Evolutionary conservation across 148 eudicot species (phyloP), one percentile per base, ranked within the genome.

Genomic region (Cornus kousa): DNA sequence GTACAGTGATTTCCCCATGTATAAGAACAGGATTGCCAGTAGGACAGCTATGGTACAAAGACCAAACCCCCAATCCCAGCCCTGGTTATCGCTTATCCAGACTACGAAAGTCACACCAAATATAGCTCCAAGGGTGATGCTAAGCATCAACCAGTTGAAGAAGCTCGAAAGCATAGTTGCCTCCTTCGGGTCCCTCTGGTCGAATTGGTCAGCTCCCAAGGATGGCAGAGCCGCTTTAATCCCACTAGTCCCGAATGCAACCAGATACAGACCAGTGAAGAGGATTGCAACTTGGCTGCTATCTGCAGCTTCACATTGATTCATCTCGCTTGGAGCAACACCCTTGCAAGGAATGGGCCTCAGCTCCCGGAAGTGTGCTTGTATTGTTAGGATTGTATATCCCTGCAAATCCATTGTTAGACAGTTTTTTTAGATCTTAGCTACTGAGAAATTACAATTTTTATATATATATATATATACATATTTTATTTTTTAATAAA

Each of bases 131-230:
- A 66, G 0, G 3, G 81, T 80, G 33, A 82, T 28, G 67, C 75
- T 78, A 37, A 86, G 77, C 67, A 84, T 5, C 12, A 80, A 23
- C 85, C 85, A 88, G 76, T 88, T 88, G 80, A 88, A 88, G 82
- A 31, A 88, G 81, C 87, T 84, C 7, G 91, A 79, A 22, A 82
- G 80, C 17, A 57, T 48, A 48, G 68, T 32, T 1, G 86, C 89
- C 67, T 85, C 88, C 46, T 81, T 79, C 16, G 90, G 88, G 75
- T 86, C 83, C 11, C n/a, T 69, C 14, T 84, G 87, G 57, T 88
- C 91, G 39, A 86, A 88, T 71, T 88, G 91, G 37, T 88, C 91
- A 0, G 91, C 91, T 76, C 91, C 91, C 22, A 86, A 76, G 28
- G 89, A 71, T 9, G 91, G 91, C 39, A 84, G 68, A 23, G 89